Base-by-base conservation (phyloP, 768 basidiomycete species). In the Tricholoma bakamatsutake region DNA sequence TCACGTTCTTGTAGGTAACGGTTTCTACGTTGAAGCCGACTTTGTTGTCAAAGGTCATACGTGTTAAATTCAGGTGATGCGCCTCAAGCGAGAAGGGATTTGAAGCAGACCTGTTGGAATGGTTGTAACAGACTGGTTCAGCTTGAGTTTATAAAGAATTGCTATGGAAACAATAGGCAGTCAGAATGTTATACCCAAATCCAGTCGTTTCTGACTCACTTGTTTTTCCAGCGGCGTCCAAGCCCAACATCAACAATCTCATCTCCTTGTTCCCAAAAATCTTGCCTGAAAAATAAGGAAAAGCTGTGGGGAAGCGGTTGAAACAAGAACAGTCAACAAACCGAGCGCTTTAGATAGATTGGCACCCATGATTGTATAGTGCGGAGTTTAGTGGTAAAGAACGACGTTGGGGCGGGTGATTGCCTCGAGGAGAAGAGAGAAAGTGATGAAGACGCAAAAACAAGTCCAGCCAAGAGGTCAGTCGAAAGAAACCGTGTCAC, bases 11-110 rank as follows among this genome's bases (percentile, higher is more conserved):
- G 76, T 98, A 98, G 47, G 94, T 97, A 52, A 98, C 96, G 3
- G 96, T 98, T 74, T 98, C 96, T 57, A 98, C 96, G 66, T 98
- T 98, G 83, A 98, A 98, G 21, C 96, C 96, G 68, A 97, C 93
- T 93, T 56, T 35, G 37, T 12, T 12, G 24, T 5, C 27, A 52
- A 50, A 27, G 18, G 50, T 28, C 35, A 58, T 17, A 49, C 55
- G 40, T 54, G 57, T 50, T 43, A 50, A 34, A 42, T 35, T 57
- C 51, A 37, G 43, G 24, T 28, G 1, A 21, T 40, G 5, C 40
- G 31, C 34, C 46, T 6, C 15, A n/a, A 47, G 15, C 10, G 27
- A 27, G 21, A 45, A 28, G 24, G 13, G 5, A 24, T 28, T 28
- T 15, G 45, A 34, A 47, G 70, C 80, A 53, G 50, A 88, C 93